Evolutionary conservation across 1,284 basidiomycete genomes (phyloP), one percentile per base, ranked within the genome.

Genomic region (Phellopilus nigrolimitatus): DNA sequence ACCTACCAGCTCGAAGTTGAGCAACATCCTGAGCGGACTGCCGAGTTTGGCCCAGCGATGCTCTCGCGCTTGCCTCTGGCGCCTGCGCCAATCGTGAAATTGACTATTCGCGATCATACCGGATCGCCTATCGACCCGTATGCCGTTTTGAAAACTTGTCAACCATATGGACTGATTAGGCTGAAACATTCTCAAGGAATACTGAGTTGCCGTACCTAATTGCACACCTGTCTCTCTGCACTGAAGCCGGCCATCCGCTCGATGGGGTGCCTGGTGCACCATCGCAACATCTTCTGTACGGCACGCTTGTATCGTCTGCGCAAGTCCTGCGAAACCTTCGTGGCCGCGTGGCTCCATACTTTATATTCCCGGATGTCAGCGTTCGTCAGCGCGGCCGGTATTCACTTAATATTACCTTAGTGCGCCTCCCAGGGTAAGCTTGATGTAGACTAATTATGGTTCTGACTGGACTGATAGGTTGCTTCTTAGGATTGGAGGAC

Each of bases 361-460:
- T 95, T 62, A 71, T 93, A 46, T 95, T 95, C 62, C 85, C 92
- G 6, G 93, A 95, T 65, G 87, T 91, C 58, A 90, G 88, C 62
- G 80, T 95, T 50, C 78, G 88, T 10, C 79, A 77, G 70, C 72
- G 78, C 25, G 92, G 92, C 12, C 76, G 74, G 12, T 95, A 86
- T 68, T 78, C 82, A 58, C 72, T 95, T 40, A 79, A 82, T 45
- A 78, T 94, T 48, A 82, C 78, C 13, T 73, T 95, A 40, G 73
- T 91, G 66, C 76, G 80, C 62, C 76, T 94, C 58, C 84, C 86
- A 58, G 81, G 82, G 92, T 86, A 68, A 74, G 85, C 76, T 15
- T 24, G 10, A 15, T 22, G 10, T 37, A 36, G 21, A 49, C 13
- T 36, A 30, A 17, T 22, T 36, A 19, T 45, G 24, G 54, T 36